Conservation (phyloP, 192 early-diverging fungal species). For the Rhizoclosmatium globosum region DNA sequence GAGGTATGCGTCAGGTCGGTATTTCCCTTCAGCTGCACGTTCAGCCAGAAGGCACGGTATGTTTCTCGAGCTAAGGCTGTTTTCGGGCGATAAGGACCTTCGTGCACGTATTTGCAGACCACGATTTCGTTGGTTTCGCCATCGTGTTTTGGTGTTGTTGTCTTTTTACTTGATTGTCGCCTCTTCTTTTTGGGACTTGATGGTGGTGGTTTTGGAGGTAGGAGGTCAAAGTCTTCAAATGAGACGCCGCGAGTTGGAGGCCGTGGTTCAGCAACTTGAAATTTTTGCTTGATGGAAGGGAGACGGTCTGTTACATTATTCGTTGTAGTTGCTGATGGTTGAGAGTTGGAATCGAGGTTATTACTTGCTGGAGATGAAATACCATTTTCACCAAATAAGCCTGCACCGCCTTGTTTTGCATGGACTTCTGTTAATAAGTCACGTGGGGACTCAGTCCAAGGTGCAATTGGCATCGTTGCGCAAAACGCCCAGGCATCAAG, state of each 20-base stretch:
- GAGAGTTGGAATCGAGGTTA: background rate
- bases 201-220: too few species aligned
- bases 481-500: constrained; percentile 8
- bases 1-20: background rate
- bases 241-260: too few species aligned
- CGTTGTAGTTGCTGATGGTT: too few species aligned
- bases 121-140: background rate
- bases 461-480: background rate
- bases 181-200: too few species aligned
- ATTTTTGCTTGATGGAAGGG: background rate
- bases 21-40: constrained; percentile 6
- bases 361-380: background rate
- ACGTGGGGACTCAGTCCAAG: background rate
- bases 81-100: background rate
- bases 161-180: background rate
- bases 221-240: too few species aligned
- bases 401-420: background rate
- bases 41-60: constrained; percentile 13
- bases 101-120: constrained; percentile 14
- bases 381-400: background rate
- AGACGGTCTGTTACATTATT: too few species aligned
- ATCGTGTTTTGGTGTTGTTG: background rate
- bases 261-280: background rate
- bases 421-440: background rate
- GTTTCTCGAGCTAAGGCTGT: constrained; percentile 3